phyloP scores from a whole-genome alignment of 805 yeast genomes.

The baker's yeast (Saccharomyces cerevisiae) region DNA sequence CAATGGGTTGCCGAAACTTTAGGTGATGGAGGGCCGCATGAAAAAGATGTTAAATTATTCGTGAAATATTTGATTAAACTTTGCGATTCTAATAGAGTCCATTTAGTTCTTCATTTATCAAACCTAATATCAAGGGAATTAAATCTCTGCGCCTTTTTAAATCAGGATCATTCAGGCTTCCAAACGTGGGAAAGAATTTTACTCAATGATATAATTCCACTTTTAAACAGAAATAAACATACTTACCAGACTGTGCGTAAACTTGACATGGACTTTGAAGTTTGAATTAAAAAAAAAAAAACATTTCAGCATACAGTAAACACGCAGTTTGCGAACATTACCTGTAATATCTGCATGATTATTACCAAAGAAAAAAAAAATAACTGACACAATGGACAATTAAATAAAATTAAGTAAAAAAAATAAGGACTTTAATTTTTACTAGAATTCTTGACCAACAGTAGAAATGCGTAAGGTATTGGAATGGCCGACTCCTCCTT shows the following conservation, averaged over 20 bases:
- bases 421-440: not conserved
- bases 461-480: slow-evolving; percentile 91
- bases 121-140: slow-evolving; percentile 17
- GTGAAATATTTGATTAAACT: slow-evolving; percentile 29
- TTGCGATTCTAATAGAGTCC: slow-evolving; percentile 21
- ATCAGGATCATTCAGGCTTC: slow-evolving; percentile 10
- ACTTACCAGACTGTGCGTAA: slow-evolving; percentile 18
- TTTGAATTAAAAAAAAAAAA: slow-evolving; percentile 3
- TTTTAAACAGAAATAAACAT: slow-evolving; percentile 19
- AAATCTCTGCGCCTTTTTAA: slow-evolving; percentile 9
- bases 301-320: not conserved
- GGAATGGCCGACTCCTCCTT: slow-evolving; percentile 97
- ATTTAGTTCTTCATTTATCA: slow-evolving; percentile 17
- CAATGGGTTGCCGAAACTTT: slow-evolving; percentile 34
- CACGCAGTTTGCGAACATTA: not conserved
- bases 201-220: slow-evolving; percentile 19
- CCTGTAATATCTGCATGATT: not conserved
- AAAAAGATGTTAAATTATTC: slow-evolving; percentile 34
- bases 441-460: slow-evolving; percentile 38
- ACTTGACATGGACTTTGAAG: slow-evolving; percentile 19
- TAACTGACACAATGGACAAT: not conserved
- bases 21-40: slow-evolving; percentile 31
- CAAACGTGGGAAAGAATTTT: slow-evolving; percentile 29
- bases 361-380: not conserved
- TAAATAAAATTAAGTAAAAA: not conserved